Conservation (phyloP, 371 early-diverging fungal genomes). For the Fennellomyces sp. region DNA sequence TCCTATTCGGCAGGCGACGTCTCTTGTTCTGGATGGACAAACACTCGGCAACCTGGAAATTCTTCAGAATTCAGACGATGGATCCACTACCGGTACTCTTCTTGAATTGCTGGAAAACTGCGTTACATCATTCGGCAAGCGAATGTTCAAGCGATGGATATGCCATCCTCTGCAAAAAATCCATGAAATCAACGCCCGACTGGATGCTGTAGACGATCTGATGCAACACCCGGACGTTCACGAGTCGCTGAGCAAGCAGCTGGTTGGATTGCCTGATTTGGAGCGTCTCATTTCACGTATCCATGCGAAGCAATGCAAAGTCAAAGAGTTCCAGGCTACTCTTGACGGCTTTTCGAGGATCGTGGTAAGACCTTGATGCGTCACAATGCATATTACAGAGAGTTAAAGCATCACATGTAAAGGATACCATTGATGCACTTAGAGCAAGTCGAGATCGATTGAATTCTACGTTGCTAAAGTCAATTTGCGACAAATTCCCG, state of each 20-base stretch:
- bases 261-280: constrained; percentile 81
- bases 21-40: constrained; percentile 92
- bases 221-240: constrained; percentile 54
- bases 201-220: constrained; percentile 88
- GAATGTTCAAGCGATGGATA: constrained; percentile 87
- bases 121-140: constrained; percentile 89
- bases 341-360: constrained; percentile 65
- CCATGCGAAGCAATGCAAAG: constrained; percentile 81
- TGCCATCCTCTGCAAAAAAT: constrained; percentile 89
- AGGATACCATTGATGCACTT: constrained; percentile 5
- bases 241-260: constrained; percentile 38
- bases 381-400: too few species aligned
- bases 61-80: constrained; percentile 85
- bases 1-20: constrained; percentile 67
- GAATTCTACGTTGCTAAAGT: constrained; percentile 46
- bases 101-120: constrained; percentile 87
- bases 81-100: constrained; percentile 81
- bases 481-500: constrained; percentile 54
- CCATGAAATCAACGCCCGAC: constrained; percentile 81
- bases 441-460: constrained; percentile 19
- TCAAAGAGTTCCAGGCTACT: constrained; percentile 74
- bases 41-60: constrained; percentile 94
- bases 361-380: constrained; percentile 39
- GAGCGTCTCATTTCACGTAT: constrained; percentile 92
- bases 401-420: background rate